Percentiles rank a stretch among this genome's conserved stretches.
Evolutionary conservation across 257 asterid species (phyloP).

Genomic region (Primulina huaijiensis): DNA sequence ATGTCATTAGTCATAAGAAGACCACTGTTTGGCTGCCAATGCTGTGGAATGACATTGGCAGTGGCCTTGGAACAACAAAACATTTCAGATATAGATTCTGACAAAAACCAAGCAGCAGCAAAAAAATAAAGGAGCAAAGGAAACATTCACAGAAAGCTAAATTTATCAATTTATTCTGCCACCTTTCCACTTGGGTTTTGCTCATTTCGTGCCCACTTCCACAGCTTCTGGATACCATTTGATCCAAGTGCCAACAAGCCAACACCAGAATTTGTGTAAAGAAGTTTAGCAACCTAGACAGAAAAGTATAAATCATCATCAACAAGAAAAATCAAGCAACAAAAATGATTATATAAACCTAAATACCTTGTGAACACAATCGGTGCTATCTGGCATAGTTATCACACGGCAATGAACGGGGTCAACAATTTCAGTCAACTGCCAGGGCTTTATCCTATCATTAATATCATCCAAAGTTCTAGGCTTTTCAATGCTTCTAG

Average conservation of each 20-base stretch:
- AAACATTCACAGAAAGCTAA: slow-evolving; percentile 37
- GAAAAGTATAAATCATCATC: slow-evolving; percentile 26
- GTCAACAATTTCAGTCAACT: slow-evolving; percentile 78
- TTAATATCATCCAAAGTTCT: slow-evolving; percentile 63
- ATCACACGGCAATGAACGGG: slow-evolving; percentile 82
- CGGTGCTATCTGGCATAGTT: slow-evolving; percentile 84
- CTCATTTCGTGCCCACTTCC: slow-evolving; percentile 92
- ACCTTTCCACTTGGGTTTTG: slow-evolving; percentile 92
- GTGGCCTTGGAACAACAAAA: slow-evolving; percentile 54
- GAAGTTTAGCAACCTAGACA: slow-evolving; percentile 89
- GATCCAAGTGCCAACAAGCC: slow-evolving; percentile 91
- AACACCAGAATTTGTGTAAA: slow-evolving; percentile 87
- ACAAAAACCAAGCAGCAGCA: background rate
- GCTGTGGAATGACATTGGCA: slow-evolving; percentile 43
- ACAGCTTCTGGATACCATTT: slow-evolving; percentile 80
- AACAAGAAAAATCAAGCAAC: slow-evolving; percentile 13
- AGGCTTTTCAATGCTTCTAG: slow-evolving; percentile 85
- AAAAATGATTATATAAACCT: slow-evolving; percentile 23
- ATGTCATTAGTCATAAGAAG: slow-evolving; percentile 46
- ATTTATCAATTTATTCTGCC: slow-evolving; percentile 11
- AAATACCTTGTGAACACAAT: slow-evolving; percentile 66
- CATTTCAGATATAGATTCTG: slow-evolving; percentile 22
- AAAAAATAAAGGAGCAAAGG: background rate
- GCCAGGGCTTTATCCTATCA: slow-evolving; percentile 81
- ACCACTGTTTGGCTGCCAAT: slow-evolving; percentile 55